Evolutionary conservation across 768 basidiomycete species (phyloP), one percentile per base, ranked within the genome.

Genomic region (Lentinula aciculospora): DNA sequence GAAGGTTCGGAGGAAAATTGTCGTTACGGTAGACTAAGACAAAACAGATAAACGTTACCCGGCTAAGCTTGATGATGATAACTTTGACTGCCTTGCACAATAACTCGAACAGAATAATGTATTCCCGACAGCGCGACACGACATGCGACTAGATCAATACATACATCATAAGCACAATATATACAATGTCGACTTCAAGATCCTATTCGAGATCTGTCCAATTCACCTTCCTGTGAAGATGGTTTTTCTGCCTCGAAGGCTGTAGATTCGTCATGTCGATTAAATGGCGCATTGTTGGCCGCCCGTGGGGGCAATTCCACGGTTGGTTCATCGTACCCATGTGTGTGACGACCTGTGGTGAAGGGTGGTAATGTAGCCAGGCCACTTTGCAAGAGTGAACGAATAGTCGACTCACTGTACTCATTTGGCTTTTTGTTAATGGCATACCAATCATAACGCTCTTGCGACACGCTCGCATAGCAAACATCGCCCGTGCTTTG

Each of bases 371-470:
- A 73, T 29, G 10, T 13, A 46, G 25, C 7, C 25, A 36, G 19
- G 2, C 12, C 12, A 21, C 21, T 44, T 15, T 9, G 32, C 19
- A 23, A 19, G 21, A 29, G 17, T 3, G 28, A 9, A 17, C 7
- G 19, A 23, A 29, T 45, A 10, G 9, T n/a, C 10, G 19, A 47
- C 58, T 10, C 37, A 92, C 88, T 59, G 76, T 66, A 19, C 76
- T 81, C 96, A 99, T 98, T 66, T 91, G 92, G 15, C 74, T 69
- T 59, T 71, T 76, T 36, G 80, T 93, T 60, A 98, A 76, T 10
- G 94, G 78, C 74, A 83, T 91, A 3, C 97, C 95, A 44, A 98
- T 79, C 97, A 98, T 99, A 40, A 97, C 86, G 69, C 94, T 98
- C 74, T 91, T 94, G 61, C 96, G 71, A 71, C 97, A 99, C 0